Base-by-base conservation (phyloP, 2,329 filamentous ascomycete species). In the Verticillium nonalfalfae region DNA sequence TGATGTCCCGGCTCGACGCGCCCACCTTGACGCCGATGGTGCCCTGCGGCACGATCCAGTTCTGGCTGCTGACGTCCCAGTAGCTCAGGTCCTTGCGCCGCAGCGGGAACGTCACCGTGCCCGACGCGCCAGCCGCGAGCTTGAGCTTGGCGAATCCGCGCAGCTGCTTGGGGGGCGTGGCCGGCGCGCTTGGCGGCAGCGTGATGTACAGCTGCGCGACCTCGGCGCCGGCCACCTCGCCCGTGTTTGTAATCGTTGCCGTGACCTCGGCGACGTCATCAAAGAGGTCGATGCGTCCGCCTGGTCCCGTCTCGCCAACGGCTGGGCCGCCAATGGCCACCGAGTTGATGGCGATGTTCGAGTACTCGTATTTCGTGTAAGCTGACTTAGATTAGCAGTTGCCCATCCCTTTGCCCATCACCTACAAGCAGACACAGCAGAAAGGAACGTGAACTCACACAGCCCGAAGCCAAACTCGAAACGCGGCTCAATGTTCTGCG, bases 281-380 rank as follows among this genome's bases (percentile, higher is more conserved):
- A 68, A 76, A 82, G 35, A 84, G 76, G 61, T 81, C 79, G 1
- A 73, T 69, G 4, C 71, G 73, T 1, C 81, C 81, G 33, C 81
- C 81, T 0, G 79, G 72, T 1, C 74, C 71, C 35, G 76, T 71
- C 2, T 67, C 55, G 2, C 78, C 78, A 0, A 72, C 72, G 0
- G 79, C 77, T 0, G 78, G 72, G 11, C 76, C 78, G 0, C 78
- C 70, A 1, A 64, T 72, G 7, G 73, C 74, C 9, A 70, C 70
- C 4, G 76, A 75, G 5, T 73, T 70, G 57, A 78, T 66, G 35
- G 74, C 74, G 11, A 88, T 76, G 61, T 78, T 74, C 15, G 81
- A 79, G 70, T 86, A 87, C 35, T 79, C 79, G 73, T 90, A 91
- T 33, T 80, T 86, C 1, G 89, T 90, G 75, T 90, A 91, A 14